Evolutionary conservation across 2,329 filamentous ascomycete species (phyloP), one percentile per base, ranked within the genome.

Genomic region (Cadophora luteo-olivacea): DNA sequence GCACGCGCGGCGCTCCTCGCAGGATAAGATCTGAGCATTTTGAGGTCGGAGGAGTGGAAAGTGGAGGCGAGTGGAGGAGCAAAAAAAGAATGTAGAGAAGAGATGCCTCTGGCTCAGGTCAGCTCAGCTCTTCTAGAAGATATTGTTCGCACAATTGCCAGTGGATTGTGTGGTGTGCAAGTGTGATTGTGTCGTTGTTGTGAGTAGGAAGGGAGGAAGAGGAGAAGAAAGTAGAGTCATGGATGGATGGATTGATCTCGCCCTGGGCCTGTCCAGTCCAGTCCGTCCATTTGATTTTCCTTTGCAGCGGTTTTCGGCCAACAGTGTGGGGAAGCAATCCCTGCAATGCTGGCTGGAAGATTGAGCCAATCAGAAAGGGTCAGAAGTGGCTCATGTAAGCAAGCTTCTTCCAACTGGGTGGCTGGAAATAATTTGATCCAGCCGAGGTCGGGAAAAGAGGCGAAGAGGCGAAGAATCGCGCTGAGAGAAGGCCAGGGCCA

Each of bases 1-100:
- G 83, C 79, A 76, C 84, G 82, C 76, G 83, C 75, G 67, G 83
- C 82, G 73, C 78, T 80, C 75, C 81, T 82, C 69, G 83, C 83
- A 71, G 83, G 81, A 78, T 82, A 80, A 76, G 84, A 74, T 78
- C 83, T 80, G 80, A 85, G 82, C 83, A 86, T 85, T 55, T 64
- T 74, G 66, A 57, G 54, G 64, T 63, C 52, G 66, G 57, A 22
- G 61, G 64, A 52, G 65, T 60, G 60, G 67, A 63, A 62, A 62
- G 49, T 55, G 48, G 25, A 61, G 62, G 65, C 41, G 36, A 55
- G 29, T 52, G 38, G 55, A 63, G 61, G 45, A 64, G 29, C 48
- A 33, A 61, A 51, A 60, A 29, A 61, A 51, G 25, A 52, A 54
- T 36, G 33, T 36, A 64, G 29, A 55, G 51, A 36, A 63, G 48